These are phyloP conservation scores for Colletotrichum liriopes DNA, from an alignment of 2,329 filamentous ascomycete species.

Conservation along the genomic window DNA sequence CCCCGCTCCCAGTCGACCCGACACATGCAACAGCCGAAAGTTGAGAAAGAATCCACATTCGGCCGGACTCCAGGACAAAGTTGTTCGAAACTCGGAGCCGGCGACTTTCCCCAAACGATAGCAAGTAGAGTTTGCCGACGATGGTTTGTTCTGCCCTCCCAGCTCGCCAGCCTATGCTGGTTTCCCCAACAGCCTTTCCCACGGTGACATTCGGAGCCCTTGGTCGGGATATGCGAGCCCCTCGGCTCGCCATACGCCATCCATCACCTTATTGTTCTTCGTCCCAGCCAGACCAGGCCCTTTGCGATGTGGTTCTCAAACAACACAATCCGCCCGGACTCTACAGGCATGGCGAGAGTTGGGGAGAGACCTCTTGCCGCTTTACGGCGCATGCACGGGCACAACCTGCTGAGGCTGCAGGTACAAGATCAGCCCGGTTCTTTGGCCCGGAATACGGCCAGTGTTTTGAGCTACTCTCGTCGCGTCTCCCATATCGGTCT, in stretches of 20 bases:
- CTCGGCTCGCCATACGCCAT: no score
- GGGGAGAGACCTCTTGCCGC: background rate
- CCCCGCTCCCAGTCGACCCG: background rate
- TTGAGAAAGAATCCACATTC: background rate
- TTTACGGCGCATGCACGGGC: background rate
- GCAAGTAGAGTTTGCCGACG: background rate
- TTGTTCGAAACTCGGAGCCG: constrained; percentile 14
- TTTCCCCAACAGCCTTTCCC: background rate
- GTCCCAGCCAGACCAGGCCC: background rate
- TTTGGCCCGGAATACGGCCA: background rate
- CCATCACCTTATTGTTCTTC: background rate
- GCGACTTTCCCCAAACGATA: constrained; percentile 6
- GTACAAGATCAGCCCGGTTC: background rate
- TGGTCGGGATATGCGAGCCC: background rate
- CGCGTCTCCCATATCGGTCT: background rate
- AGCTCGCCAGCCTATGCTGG: background rate
- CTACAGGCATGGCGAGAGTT: background rate
- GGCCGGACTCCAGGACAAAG: background rate
- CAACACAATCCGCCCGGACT: background rate
- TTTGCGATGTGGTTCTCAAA: background rate
- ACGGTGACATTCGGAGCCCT: background rate
- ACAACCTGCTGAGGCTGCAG: background rate
- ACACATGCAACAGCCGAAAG: background rate
- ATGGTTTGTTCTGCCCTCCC: constrained; percentile 1
- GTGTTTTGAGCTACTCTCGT: background rate